phyloP scores from a whole-genome alignment of 306 rosid genomes.

The Quercus wislizeni region DNA sequence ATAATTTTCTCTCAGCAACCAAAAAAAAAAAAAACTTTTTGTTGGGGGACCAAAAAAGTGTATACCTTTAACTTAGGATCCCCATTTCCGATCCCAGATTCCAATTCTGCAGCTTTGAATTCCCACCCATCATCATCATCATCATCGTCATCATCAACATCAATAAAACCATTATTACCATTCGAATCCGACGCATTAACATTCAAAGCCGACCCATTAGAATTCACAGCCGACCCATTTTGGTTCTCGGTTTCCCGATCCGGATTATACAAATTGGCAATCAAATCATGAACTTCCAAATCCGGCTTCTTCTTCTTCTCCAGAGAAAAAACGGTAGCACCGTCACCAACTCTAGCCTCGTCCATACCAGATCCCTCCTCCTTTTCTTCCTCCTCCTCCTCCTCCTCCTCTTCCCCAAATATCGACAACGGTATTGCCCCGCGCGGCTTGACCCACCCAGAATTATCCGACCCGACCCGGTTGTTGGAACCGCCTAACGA shows the following conservation, averaged over 20 bases:
- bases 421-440: conserved; percentile 92
- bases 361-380: conserved; percentile 28
- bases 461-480: conserved; percentile 11
- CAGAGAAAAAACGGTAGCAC: conserved; percentile 17
- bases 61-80: conserved; percentile 32
- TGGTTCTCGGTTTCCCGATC: conserved; percentile 27
- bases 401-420: conserved; percentile 70
- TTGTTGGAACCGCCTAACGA: conserved; percentile 64
- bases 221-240: conserved; percentile 36
- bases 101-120: conserved; percentile 74
- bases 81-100: conserved; percentile 27
- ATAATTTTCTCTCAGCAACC: background rate
- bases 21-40: background rate
- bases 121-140: conserved; percentile 88
- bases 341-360: conserved; percentile 17
- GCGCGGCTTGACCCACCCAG: conserved; percentile 43
- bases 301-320: conserved; percentile 25
- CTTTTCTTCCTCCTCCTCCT: conserved; percentile 43
- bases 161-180: conserved; percentile 25
- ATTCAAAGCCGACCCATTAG: conserved; percentile 10
- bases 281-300: conserved; percentile 51
- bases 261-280: conserved; percentile 42
- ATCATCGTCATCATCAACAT: conserved; percentile 28
- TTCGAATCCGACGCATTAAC: conserved; percentile 21
- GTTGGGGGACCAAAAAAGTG: background rate